Conservation (phyloP, 116 monocot genomes). For the Zostera marina region DNA sequence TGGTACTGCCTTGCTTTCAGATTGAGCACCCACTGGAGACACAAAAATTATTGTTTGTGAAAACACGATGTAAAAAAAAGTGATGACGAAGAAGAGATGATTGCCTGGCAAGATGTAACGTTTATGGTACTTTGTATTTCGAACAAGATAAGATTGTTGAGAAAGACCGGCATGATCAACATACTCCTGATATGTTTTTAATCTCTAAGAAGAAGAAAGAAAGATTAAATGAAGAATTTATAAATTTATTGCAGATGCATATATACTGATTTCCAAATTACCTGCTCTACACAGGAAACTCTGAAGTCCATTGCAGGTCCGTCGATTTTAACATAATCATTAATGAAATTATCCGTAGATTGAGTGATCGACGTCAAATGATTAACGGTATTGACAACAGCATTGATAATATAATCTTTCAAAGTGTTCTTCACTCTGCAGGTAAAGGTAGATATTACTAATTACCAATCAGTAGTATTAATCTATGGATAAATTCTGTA, state of each 20-base stretch:
- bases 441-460: not conserved
- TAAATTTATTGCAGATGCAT: not conserved
- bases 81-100: not conserved
- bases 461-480: too few species aligned
- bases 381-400: constrained; percentile 81
- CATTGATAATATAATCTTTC: constrained; percentile 78
- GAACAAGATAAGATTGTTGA: constrained; percentile 47
- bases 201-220: constrained; percentile 23
- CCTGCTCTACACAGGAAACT: constrained; percentile 72
- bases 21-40: constrained; percentile 31
- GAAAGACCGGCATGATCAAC: constrained; percentile 43
- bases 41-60: not conserved
- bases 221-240: not conserved
- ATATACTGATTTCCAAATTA: not conserved
- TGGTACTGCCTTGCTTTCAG: constrained; percentile 31
- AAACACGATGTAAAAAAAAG: too few species aligned
- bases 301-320: constrained; percentile 38
- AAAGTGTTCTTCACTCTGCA: constrained; percentile 60
- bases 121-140: constrained; percentile 56
- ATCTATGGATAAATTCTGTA: not conserved
- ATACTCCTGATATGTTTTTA: constrained; percentile 37
- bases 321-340: constrained; percentile 27
- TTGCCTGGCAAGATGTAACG: constrained; percentile 65
- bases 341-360: constrained; percentile 50
- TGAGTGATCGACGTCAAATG: constrained; percentile 77